phyloP scores from a whole-genome alignment of 306 rosid species.

The Betula pendula region DNA sequence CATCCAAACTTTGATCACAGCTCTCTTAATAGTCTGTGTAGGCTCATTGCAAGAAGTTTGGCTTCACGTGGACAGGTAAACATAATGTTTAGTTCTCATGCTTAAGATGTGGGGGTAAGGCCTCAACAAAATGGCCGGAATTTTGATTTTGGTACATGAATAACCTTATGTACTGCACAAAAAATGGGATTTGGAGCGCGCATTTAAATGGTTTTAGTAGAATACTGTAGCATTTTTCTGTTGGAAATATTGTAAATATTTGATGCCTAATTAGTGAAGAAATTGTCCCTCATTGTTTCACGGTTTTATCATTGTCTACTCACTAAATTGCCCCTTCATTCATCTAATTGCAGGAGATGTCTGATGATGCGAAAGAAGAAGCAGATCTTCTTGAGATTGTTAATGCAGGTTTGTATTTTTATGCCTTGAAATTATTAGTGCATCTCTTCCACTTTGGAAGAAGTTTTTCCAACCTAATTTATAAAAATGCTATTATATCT shows the following conservation, averaged over 20 bases:
- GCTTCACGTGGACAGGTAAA: conserved; percentile 63
- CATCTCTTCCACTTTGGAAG: neutral
- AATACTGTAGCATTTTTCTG: too few species aligned
- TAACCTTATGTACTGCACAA: neutral
- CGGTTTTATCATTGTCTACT: conserved; percentile 7
- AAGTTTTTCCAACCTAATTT: too few species aligned
- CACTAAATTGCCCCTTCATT: neutral
- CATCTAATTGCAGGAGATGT: conserved; percentile 51
- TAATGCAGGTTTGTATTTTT: conserved; percentile 46
- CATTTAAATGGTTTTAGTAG: neutral
- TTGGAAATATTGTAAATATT: neutral
- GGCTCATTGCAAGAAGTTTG: conserved; percentile 64
- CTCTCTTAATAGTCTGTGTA: conserved; percentile 52
- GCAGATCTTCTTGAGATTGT: conserved; percentile 77
- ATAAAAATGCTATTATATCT: too few species aligned
- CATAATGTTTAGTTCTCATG: neutral
- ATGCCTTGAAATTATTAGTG: neutral
- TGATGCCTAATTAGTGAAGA: too few species aligned
- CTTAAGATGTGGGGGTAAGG: too few species aligned
- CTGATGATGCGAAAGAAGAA: conserved; percentile 40
- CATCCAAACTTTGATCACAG: conserved; percentile 49
- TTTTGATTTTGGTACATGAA: neutral
- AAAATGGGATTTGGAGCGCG: neutral
- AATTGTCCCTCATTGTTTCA: neutral
- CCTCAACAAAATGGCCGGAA: neutral